A percentile compares a stretch with the other conserved stretches of the same genome.
Evolutionary conservation across 768 basidiomycete species (phyloP).

Genomic region (Polyporus arcularius): DNA sequence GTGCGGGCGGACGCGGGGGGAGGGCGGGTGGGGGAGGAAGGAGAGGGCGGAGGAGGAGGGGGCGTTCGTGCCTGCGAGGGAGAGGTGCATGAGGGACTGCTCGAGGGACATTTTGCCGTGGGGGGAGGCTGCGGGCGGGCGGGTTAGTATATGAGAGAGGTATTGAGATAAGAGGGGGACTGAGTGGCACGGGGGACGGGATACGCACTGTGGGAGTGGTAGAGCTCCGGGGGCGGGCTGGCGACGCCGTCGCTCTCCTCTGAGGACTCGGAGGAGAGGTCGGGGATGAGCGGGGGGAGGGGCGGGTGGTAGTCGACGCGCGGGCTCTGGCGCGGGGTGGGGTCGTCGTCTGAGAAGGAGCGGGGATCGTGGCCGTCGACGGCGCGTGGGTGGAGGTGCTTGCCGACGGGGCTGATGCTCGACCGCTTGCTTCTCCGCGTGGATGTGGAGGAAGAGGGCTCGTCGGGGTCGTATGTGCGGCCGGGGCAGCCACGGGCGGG

Average conservation of each 20-base stretch:
- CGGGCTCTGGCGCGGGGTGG: conserved; percentile 29
- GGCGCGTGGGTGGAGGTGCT: conserved; percentile 50
- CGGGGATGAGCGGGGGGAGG: conserved; percentile 53
- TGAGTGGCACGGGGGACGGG: background rate
- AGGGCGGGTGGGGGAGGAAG: conserved; percentile 29
- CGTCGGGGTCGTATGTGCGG: conserved; percentile 59
- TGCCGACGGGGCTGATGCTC: conserved; percentile 21
- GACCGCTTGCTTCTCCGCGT: background rate
- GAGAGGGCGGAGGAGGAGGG: conserved; percentile 18
- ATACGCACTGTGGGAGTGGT: conserved; percentile 12
- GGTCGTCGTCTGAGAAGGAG: conserved; percentile 24
- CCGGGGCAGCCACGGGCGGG: conserved; percentile 80
- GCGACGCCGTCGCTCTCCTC: conserved; percentile 63
- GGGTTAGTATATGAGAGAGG: too few species aligned
- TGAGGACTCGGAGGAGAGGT: conserved; percentile 56
- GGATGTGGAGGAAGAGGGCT: conserved; percentile 25
- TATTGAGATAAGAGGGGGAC: too few species aligned
- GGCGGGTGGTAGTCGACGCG: conserved; percentile 18
- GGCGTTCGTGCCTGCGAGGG: conserved; percentile 15
- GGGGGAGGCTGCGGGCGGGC: conserved; percentile 2
- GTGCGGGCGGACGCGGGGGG: conserved; percentile 14
- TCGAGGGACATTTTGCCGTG: conserved; percentile 17
- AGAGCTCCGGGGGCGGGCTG: conserved; percentile 36
- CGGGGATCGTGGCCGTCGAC: conserved; percentile 26
- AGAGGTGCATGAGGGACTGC: conserved; percentile 17